Conservation (phyloP, 345 rosid species). For the Populus deltoides region DNA sequence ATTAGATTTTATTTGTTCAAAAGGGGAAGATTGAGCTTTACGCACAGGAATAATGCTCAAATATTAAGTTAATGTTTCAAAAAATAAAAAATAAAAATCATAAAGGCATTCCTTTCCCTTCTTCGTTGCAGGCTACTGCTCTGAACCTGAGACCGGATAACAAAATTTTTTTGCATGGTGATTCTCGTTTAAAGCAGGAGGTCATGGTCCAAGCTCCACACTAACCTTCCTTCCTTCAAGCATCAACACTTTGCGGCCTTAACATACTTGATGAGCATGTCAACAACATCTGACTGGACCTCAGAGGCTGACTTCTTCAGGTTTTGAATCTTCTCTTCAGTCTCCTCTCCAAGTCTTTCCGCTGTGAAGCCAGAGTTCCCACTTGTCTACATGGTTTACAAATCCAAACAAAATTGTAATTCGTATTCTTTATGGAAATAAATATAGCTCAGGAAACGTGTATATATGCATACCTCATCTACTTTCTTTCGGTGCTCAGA, state of each 20-base stretch:
- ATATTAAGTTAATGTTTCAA: no score
- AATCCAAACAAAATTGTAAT: not conserved
- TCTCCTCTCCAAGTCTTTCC: slow-evolving; percentile 41
- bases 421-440: not conserved
- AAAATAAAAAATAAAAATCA: no score
- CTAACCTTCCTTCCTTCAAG: not conserved
- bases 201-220: no score
- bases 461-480: slow-evolving; percentile 21
- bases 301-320: slow-evolving; percentile 31
- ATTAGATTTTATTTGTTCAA: no score
- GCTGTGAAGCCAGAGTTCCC: slow-evolving; percentile 39
- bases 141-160: not conserved
- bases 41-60: no score
- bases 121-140: not conserved
- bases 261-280: slow-evolving; percentile 37
- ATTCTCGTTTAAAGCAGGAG: no score
- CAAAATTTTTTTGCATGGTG: not conserved
- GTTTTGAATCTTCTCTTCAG: slow-evolving; percentile 27
- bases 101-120: not conserved
- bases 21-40: no score
- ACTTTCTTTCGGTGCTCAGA: slow-evolving; percentile 35
- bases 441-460: not conserved
- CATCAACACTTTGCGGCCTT: slow-evolving; percentile 25
- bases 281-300: slow-evolving; percentile 25
- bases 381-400: slow-evolving; percentile 25